A percentile compares a stretch with the other conserved stretches of the same genome.
Conservation (phyloP, 768 basidiomycete genomes). For the Hypholoma fasciculare region DNA sequence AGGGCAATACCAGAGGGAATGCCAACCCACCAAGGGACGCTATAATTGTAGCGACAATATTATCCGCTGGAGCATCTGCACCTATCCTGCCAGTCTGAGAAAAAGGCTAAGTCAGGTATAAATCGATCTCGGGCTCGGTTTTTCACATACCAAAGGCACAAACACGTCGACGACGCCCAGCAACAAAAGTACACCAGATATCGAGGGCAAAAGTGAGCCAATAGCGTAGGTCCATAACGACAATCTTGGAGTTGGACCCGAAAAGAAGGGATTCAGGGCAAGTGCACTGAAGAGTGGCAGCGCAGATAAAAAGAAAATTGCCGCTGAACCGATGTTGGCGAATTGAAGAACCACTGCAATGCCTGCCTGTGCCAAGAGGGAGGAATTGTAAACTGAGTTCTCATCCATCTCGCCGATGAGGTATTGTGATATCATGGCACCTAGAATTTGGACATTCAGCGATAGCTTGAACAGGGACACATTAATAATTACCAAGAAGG, state of each 20-base stretch:
- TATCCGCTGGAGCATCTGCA: conserved; percentile 80
- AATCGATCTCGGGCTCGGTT: not conserved
- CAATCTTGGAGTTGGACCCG: conserved; percentile 32
- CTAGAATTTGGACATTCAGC: conserved; percentile 31
- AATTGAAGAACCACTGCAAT: conserved; percentile 63
- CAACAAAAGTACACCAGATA: conserved; percentile 58
- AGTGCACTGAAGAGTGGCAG: conserved; percentile 57
- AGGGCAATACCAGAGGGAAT: conserved; percentile 63
- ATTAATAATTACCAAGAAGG: conserved; percentile 54
- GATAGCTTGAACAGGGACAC: not conserved
- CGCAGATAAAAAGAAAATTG: conserved; percentile 66
- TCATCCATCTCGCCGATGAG: conserved; percentile 56
- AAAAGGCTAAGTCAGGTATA: not conserved
- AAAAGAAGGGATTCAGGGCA: conserved; percentile 46
- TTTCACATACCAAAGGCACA: conserved; percentile 70
- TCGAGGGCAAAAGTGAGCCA: conserved; percentile 54
- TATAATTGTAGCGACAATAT: conserved; percentile 82
- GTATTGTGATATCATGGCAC: conserved; percentile 63
- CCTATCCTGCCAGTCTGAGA: conserved; percentile 80
- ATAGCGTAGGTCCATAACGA: conserved; percentile 66
- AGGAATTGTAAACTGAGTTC: conserved; percentile 56
- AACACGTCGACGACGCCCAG: conserved; percentile 79
- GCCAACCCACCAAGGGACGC: conserved; percentile 54
- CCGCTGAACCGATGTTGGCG: conserved; percentile 73
- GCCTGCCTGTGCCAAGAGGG: conserved; percentile 60